These are phyloP conservation scores for Apophysomyces trapeziformis DNA, from an alignment of 371 early-diverging fungal species.

Conservation along the genomic window DNA sequence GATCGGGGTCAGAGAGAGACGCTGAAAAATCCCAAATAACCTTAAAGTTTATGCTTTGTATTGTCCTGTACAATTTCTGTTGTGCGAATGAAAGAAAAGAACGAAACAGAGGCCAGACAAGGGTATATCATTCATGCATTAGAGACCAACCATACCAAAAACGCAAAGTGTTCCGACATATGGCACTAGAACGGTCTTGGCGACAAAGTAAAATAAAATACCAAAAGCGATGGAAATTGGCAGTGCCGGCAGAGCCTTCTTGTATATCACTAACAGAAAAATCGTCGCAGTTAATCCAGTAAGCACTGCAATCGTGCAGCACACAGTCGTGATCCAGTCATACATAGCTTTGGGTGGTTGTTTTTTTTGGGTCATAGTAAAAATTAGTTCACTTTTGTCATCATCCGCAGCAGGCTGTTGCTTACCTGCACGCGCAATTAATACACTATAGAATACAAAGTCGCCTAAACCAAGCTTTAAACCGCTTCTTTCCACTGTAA, in stretches of 20 bases:
- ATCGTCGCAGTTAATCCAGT: slow-evolving; percentile 87
- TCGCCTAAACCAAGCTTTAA: slow-evolving; percentile 88
- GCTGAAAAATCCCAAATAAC: no score
- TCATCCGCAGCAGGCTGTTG: background rate
- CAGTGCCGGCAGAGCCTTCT: slow-evolving; percentile 85
- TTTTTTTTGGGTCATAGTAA: background rate
- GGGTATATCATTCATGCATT: slow-evolving; percentile 12
- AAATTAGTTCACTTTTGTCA: slow-evolving; percentile 12
- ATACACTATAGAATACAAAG: slow-evolving; percentile 89
- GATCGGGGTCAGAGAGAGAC: no score
- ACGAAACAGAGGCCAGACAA: background rate
- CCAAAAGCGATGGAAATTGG: slow-evolving; percentile 91
- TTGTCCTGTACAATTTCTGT: no score
- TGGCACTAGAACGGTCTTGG: slow-evolving; percentile 65
- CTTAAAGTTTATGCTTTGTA: no score
- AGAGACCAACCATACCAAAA: slow-evolving; percentile 54
- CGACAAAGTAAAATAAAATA: slow-evolving; percentile 79
- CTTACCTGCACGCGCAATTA: slow-evolving; percentile 80
- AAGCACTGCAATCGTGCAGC: slow-evolving; percentile 79
- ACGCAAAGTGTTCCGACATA: slow-evolving; percentile 54
- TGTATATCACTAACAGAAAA: slow-evolving; percentile 80
- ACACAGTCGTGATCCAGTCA: slow-evolving; percentile 88
- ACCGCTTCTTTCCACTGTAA: slow-evolving; percentile 63
- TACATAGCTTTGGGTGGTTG: slow-evolving; percentile 59
- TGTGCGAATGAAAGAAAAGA: no score